phyloP scores from a whole-genome alignment of 371 early-diverging fungal genomes.

The Quaeritorhiza haematococci region DNA sequence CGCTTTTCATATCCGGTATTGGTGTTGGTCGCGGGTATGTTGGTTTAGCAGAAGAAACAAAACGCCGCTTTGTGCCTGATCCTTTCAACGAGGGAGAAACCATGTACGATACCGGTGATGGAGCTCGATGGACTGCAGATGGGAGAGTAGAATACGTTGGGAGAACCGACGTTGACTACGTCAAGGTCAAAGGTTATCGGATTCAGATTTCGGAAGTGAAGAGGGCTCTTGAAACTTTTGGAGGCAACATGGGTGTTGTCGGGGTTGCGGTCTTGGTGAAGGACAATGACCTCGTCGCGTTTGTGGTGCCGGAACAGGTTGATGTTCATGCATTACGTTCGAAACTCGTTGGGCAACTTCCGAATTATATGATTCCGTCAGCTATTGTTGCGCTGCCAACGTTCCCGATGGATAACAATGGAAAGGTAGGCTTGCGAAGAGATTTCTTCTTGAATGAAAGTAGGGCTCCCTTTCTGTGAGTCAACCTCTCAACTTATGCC shows the following conservation, averaged over 20 bases:
- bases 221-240: too few species aligned
- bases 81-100: too few species aligned
- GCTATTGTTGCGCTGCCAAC: background rate
- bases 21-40: constrained; percentile 22
- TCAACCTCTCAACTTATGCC: too few species aligned
- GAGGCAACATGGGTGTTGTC: background rate
- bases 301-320: background rate
- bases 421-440: constrained; percentile 12
- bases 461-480: too few species aligned
- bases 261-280: constrained; percentile 11
- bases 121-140: constrained; percentile 10
- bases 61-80: constrained; percentile 13
- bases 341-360: background rate
- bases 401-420: constrained; percentile 18
- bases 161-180: constrained; percentile 31
- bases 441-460: constrained; percentile 1
- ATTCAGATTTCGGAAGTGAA: constrained; percentile 43
- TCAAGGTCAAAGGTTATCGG: constrained; percentile 44
- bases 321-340: constrained; percentile 4
- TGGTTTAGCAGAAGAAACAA: constrained; percentile 19
- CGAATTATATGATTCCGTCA: constrained; percentile 22
- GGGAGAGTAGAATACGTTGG: constrained; percentile 12
- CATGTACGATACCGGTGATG: constrained; percentile 39
- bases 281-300: constrained; percentile 6
- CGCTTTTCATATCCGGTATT: constrained; percentile 18